A percentile compares a stretch with the other conserved stretches of the same genome.
phyloP scores from a whole-genome alignment of 306 rosid species.

The Canavalia gladiata region DNA sequence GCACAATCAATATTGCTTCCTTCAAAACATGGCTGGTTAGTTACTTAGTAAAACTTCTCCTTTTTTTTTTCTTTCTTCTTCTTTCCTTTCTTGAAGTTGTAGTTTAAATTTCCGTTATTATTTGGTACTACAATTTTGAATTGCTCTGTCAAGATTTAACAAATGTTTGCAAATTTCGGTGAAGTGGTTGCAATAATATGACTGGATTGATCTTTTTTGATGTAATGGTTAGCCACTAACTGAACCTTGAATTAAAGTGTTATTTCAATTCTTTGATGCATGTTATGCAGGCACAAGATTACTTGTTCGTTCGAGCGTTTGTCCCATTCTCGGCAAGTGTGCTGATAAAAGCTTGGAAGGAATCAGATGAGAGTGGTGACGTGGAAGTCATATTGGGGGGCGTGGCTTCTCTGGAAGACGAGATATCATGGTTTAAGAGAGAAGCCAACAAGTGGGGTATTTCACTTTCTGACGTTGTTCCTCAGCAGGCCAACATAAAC shows the following conservation, averaged over 20 bases:
- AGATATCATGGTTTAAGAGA: slow-evolving; percentile 76
- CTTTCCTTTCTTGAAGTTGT: neutral
- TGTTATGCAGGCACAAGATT: slow-evolving; percentile 77
- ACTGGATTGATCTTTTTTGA: neutral
- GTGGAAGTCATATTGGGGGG: slow-evolving; percentile 71
- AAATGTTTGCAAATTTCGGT: neutral
- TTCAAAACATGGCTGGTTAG: slow-evolving; percentile 83
- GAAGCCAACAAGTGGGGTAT: slow-evolving; percentile 74
- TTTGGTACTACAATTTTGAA: neutral
- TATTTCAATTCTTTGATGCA: neutral
- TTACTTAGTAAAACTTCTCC: neutral
- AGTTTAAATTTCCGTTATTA: neutral
- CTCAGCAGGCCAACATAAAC: slow-evolving; percentile 57
- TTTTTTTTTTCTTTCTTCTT: neutral
- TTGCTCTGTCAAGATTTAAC: neutral
- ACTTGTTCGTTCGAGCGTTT: slow-evolving; percentile 74
- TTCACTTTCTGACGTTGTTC: slow-evolving; percentile 57
- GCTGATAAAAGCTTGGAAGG: slow-evolving; percentile 73
- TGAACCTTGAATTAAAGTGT: neutral
- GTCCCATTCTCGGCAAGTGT: slow-evolving; percentile 73
- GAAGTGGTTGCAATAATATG: slow-evolving; percentile 13
- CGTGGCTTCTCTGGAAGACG: slow-evolving; percentile 71
- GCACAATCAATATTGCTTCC: slow-evolving; percentile 65
- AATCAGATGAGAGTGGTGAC: slow-evolving; percentile 64
- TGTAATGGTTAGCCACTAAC: no score